Base-by-base conservation (phyloP, 495 filamentous ascomycete species). In the Margaritispora aquatica region DNA sequence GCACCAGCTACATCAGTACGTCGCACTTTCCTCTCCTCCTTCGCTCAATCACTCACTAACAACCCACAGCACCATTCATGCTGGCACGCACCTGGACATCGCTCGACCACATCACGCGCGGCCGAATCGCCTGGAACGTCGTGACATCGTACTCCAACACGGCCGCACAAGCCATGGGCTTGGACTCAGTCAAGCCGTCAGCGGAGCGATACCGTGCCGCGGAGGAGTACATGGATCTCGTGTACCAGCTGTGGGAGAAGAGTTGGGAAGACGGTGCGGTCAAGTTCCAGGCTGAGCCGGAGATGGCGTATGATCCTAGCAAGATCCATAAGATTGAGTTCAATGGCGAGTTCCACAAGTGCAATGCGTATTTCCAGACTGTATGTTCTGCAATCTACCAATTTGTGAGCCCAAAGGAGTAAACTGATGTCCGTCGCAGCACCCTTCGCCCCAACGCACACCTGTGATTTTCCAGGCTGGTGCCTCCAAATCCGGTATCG, bases 401-500 rank as follows among this genome's bases (percentile, higher is more conserved):
- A n/a, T n/a, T n/a, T n/a, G n/a, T n/a, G n/a, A n/a, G n/a, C n/a
- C n/a, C n/a, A n/a, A n/a, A n/a, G n/a, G n/a, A n/a, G n/a, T n/a
- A n/a, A n/a, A n/a, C n/a, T n/a, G n/a, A n/a, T 13, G 13, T 5
- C 29, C 29, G 29, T 13, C 29, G n/a, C 29, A 44, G 38, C 77
- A 86, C 57, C 83, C 84, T 0, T 83, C 80, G 7, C 83, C 81
- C 5, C 84, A 87, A 62, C 73, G 83, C 24, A 85, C 81, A 0
- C 83, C 83, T 0, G 79, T 87, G 53, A 72, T 86, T 10, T 83
- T 87, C 71, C 84, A 86, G 65, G 84, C 83, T 2, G 84, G 84
- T n/a, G 83, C 82, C 11, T 86, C 82, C 0, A 56, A 73, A 0
- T 81, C 84, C 0, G 83, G 84, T 1, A 77, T 76, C 0, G 71